Evolutionary conservation across 2,329 filamentous ascomycete species (phyloP).

Genomic region (Botrytis elliptica): DNA sequence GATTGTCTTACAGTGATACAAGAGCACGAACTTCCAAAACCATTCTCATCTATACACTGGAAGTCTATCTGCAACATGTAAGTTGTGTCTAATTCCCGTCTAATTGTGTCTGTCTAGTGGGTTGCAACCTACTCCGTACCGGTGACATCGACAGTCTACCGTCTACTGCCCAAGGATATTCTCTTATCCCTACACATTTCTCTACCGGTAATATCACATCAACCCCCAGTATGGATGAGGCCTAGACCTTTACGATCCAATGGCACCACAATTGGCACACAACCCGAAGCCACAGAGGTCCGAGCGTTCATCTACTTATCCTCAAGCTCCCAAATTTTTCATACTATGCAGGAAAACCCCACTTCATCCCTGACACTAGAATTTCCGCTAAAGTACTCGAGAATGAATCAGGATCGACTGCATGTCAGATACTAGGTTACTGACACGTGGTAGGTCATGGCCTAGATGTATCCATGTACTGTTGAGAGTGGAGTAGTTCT

Average conservation of each 20-base stretch:
- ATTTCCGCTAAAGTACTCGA: conserved; percentile 3
- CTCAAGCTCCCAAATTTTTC: not conserved
- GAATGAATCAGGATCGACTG: conserved; percentile 21
- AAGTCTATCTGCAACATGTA: not conserved
- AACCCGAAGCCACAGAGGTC: conserved; percentile 4
- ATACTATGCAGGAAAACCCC: not conserved
- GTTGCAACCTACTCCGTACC: not conserved
- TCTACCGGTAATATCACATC: not conserved
- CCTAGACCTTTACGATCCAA: not conserved
- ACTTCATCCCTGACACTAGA: conserved; percentile 4
- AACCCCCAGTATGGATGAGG: not conserved
- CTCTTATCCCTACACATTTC: not conserved
- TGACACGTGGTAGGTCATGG: conserved; percentile 19
- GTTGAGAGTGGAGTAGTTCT: conserved; percentile 2
- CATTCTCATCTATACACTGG: not conserved
- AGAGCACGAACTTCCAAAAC: not conserved
- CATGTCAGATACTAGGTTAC: conserved; percentile 21
- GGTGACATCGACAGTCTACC: not conserved
- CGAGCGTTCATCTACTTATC: conserved; percentile 4
- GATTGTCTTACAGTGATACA: not conserved
- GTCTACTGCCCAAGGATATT: not conserved
- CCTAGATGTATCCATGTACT: conserved; percentile 6
- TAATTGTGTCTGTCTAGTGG: not conserved
- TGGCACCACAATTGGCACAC: conserved; percentile 8
- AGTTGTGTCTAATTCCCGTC: not conserved